Conservation (phyloP, 2,329 filamentous ascomycete genomes). For the Davidsoniella neocaledoniae region DNA sequence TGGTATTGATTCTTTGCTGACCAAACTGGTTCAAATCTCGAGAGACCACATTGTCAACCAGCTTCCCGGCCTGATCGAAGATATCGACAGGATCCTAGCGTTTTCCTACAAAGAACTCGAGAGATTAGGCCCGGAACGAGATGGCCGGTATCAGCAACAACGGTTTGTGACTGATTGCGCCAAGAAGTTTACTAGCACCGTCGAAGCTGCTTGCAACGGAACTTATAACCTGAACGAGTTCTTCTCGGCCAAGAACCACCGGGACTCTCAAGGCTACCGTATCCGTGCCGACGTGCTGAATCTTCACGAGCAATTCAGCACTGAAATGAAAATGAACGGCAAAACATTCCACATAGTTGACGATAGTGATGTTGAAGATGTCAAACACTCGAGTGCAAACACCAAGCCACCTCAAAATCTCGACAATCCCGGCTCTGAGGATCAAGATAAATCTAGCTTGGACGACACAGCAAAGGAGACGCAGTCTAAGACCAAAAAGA, state of each 20-base stretch:
- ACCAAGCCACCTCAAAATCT: too few species aligned
- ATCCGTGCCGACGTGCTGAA: slow-evolving; percentile 16
- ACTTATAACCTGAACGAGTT: slow-evolving; percentile 14
- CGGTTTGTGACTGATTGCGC: slow-evolving; percentile 7
- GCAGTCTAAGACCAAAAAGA: not conserved
- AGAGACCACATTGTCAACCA: slow-evolving; percentile 18
- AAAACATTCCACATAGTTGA: not conserved
- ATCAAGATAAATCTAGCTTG: too few species aligned
- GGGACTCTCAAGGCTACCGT: slow-evolving; percentile 16
- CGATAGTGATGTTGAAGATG: too few species aligned
- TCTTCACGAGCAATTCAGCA: slow-evolving; percentile 11
- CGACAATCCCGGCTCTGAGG: too few species aligned
- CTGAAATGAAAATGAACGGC: not conserved
- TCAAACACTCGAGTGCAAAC: too few species aligned
- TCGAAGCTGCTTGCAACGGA: slow-evolving; percentile 16
- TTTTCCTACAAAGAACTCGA: slow-evolving; percentile 12
- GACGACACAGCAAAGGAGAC: not conserved
- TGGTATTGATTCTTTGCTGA: slow-evolving; percentile 14
- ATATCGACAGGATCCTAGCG: slow-evolving; percentile 13
- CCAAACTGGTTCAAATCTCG: slow-evolving; percentile 16
- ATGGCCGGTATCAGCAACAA: slow-evolving; percentile 16
- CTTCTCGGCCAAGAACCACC: slow-evolving; percentile 14
- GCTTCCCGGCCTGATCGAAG: slow-evolving; percentile 17
- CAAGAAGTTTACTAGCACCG: not conserved
- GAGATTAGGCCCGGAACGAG: too few species aligned